Conservation (phyloP, 176 grass and related monocot species). For the Triticum timopheevii region DNA sequence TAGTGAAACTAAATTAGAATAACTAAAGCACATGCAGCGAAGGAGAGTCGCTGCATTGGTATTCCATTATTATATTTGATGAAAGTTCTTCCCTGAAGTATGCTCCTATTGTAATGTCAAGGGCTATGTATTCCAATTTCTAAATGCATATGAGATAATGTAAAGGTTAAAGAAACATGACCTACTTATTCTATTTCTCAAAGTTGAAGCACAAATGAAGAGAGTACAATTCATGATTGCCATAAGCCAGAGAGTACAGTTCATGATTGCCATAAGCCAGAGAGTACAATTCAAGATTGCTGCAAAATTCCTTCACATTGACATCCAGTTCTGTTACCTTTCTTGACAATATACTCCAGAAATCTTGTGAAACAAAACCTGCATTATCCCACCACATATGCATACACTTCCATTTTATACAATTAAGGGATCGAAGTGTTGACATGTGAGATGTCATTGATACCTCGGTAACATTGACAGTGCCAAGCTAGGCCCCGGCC, state of each 20-base stretch:
- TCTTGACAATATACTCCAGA: constrained; percentile 84
- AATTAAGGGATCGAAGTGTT: no score
- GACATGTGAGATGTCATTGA: not conserved
- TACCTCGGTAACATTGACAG: no score
- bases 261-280: constrained; percentile 1
- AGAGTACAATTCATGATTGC: no score
- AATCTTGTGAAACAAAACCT: constrained; percentile 16
- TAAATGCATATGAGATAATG: not conserved
- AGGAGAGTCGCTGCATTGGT: constrained; percentile 50
- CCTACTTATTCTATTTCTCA: not conserved
- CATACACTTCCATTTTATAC: not conserved
- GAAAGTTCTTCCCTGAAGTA: constrained; percentile 74
- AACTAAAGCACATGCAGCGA: not conserved
- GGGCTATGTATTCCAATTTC: constrained; percentile 8
- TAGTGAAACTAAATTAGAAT: not conserved
- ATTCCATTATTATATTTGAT: constrained; percentile 54
- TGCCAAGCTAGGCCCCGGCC: constrained; percentile 62
- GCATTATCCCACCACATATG: not conserved
- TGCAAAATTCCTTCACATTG: constrained; percentile 75
- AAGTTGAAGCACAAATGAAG: not conserved
- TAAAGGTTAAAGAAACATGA: not conserved
- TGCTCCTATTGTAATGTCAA: constrained; percentile 62
- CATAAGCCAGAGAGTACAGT: not conserved
- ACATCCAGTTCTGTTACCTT: constrained; percentile 72
- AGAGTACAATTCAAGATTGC: constrained; percentile 88